Evolutionary conservation across 2,329 filamentous ascomycete genomes (phyloP).

Genomic region (Ophiocordyceps sinensis): DNA sequence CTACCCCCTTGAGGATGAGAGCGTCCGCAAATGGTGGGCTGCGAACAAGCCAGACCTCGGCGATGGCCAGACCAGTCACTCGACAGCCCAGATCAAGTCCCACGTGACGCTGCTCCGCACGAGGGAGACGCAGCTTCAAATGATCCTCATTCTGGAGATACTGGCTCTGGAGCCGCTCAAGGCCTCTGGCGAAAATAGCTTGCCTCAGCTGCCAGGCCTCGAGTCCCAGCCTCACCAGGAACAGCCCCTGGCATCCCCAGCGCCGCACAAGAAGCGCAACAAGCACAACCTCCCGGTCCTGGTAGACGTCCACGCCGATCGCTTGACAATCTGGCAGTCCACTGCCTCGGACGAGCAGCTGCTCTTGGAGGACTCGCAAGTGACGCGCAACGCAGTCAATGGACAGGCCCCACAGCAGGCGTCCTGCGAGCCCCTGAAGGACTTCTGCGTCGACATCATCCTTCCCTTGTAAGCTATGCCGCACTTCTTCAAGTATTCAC

Average conservation of each 20-base stretch:
- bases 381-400: slow-evolving; percentile 14
- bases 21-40: slow-evolving; percentile 59
- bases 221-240: slow-evolving; percentile 8
- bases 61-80: slow-evolving; percentile 31
- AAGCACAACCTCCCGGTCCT: slow-evolving; percentile 51
- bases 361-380: slow-evolving; percentile 33
- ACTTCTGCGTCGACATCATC: slow-evolving; percentile 71
- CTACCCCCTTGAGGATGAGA: slow-evolving; percentile 50
- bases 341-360: slow-evolving; percentile 47
- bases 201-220: slow-evolving; percentile 29
- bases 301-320: slow-evolving; percentile 61
- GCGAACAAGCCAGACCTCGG: slow-evolving; percentile 35
- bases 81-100: slow-evolving; percentile 41
- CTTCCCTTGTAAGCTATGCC: slow-evolving; percentile 51
- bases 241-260: slow-evolving; percentile 13
- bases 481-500: not conserved
- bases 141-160: slow-evolving; percentile 67
- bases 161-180: slow-evolving; percentile 50
- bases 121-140: slow-evolving; percentile 66
- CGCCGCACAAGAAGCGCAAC: slow-evolving; percentile 36
- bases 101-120: slow-evolving; percentile 53
- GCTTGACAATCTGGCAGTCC: slow-evolving; percentile 73
- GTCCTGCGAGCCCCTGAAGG: slow-evolving; percentile 49
- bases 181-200: slow-evolving; percentile 26
- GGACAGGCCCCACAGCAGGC: slow-evolving; percentile 23